Percentiles rank a stretch among this genome's conserved stretches.
phyloP scores from a whole-genome alignment of 1,139 yeast species.

The Candida sanyaensis region DNA sequence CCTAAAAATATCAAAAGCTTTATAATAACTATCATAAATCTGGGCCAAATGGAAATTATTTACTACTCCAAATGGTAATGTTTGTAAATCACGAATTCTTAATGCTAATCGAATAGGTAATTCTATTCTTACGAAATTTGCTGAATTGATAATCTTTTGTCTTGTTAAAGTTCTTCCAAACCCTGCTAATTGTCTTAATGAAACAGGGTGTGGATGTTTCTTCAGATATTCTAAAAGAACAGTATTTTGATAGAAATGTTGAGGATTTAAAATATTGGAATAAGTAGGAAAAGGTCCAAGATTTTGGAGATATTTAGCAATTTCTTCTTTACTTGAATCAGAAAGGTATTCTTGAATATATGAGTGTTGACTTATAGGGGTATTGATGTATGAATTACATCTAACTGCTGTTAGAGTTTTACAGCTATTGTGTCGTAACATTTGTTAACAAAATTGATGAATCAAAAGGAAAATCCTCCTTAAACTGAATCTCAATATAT shows the following conservation, averaged over 20 bases:
- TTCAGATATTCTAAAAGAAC: conserved; percentile 65
- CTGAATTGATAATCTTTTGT: conserved; percentile 76
- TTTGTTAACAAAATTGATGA: not conserved
- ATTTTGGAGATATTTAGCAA: conserved; percentile 41
- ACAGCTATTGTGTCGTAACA: not conserved
- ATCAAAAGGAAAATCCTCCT: too few species aligned
- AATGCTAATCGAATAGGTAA: conserved; percentile 82
- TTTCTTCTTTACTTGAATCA: conserved; percentile 33
- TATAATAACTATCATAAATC: conserved; percentile 86
- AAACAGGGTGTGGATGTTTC: conserved; percentile 82
- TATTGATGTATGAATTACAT: conserved; percentile 5
- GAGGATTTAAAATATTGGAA: conserved; percentile 52
- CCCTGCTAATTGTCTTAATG: conserved; percentile 83
- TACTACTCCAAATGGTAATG: conserved; percentile 79
- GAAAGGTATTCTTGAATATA: conserved; percentile 35
- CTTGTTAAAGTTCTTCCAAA: conserved; percentile 81
- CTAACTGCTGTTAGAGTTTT: not conserved
- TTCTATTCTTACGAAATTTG: conserved; percentile 85
- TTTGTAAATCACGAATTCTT: conserved; percentile 76
- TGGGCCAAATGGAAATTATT: conserved; percentile 83
- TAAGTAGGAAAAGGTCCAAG: conserved; percentile 48
- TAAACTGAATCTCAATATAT: not conserved
- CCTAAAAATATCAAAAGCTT: conserved; percentile 82
- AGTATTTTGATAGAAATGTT: conserved; percentile 86
- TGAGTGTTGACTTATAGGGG: conserved; percentile 25